Evolutionary conservation across 768 basidiomycete species (phyloP).

Genomic region (Dioszegia crocea): DNA sequence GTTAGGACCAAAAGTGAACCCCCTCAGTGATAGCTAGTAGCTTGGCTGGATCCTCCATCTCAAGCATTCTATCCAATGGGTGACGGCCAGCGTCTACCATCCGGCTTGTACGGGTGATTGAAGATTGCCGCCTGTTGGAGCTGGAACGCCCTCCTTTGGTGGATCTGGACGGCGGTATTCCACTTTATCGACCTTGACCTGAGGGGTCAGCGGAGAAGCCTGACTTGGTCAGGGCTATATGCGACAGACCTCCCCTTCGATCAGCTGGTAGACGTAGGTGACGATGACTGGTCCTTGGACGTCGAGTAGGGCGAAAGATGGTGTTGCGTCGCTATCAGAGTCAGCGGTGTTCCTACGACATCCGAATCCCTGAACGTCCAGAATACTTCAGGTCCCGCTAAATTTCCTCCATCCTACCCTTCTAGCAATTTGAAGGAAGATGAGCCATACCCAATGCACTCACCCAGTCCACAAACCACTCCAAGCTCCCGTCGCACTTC

Average conservation of each 20-base stretch:
- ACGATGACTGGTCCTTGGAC: conserved; percentile 95
- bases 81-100: conserved; percentile 17
- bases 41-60: no score
- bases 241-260: conserved; percentile 74
- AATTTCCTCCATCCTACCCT: neutral
- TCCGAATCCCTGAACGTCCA: neutral
- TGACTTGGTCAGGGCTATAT: neutral
- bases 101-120: conserved; percentile 22
- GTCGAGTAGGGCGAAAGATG: conserved; percentile 96
- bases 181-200: conserved; percentile 53
- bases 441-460: no score
- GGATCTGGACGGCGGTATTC: conserved; percentile 49
- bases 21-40: no score
- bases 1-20: no score
- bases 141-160: conserved; percentile 10
- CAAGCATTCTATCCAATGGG: neutral
- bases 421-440: no score
- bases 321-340: conserved; percentile 67
- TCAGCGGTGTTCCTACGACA: neutral
- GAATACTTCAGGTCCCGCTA: neutral
- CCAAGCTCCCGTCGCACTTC: conserved; percentile 93
- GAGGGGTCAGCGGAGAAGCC: neutral
- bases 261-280: conserved; percentile 92
- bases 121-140: neutral
- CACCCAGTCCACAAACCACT: conserved; percentile 68